Evolutionary conservation across 176 grass and related monocot species (phyloP).

Genomic region (Ananas comosus): DNA sequence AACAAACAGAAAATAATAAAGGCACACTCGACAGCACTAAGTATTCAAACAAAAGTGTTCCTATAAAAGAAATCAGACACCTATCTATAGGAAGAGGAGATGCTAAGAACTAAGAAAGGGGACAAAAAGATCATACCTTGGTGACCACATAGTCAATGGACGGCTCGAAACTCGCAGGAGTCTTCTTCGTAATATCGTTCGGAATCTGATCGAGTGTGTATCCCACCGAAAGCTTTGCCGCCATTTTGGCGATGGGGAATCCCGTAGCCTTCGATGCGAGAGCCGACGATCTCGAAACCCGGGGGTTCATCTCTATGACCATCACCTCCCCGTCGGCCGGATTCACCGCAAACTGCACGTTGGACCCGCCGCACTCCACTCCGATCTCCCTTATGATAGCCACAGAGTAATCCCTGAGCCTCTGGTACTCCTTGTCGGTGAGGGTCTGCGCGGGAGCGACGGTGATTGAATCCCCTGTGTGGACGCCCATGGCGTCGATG

Average conservation of each 20-base stretch:
- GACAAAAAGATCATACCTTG: slow-evolving; percentile 41
- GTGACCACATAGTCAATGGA: slow-evolving; percentile 99
- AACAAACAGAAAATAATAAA: too few relatives aligned
- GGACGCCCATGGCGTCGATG: slow-evolving; percentile 93
- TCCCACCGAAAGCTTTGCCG: slow-evolving; percentile 83
- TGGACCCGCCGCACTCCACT: slow-evolving; percentile 91
- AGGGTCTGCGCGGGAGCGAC: slow-evolving; percentile 89
- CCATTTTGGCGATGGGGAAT: slow-evolving; percentile 98
- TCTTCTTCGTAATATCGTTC: slow-evolving; percentile 99
- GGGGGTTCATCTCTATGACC: slow-evolving; percentile 99
- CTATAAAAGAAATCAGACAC: background rate
- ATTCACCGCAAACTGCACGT: slow-evolving; percentile 91
- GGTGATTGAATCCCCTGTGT: slow-evolving; percentile 94
- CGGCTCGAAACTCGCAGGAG: slow-evolving; percentile 94
- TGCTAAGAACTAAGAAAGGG: background rate
- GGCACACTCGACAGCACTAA: background rate
- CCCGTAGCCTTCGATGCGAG: slow-evolving; percentile 86
- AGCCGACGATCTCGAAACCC: slow-evolving; percentile 88
- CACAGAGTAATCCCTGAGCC: slow-evolving; percentile 63
- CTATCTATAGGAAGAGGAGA: background rate
- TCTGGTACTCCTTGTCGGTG: slow-evolving; percentile 95
- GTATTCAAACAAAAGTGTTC: slow-evolving; percentile 5
- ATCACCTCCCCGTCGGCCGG: slow-evolving; percentile 91
- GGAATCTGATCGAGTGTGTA: slow-evolving; percentile 97
- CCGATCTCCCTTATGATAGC: slow-evolving; percentile 98